Base-by-base conservation (phyloP, 148 eudicot genomes). In the Silene conica region DNA sequence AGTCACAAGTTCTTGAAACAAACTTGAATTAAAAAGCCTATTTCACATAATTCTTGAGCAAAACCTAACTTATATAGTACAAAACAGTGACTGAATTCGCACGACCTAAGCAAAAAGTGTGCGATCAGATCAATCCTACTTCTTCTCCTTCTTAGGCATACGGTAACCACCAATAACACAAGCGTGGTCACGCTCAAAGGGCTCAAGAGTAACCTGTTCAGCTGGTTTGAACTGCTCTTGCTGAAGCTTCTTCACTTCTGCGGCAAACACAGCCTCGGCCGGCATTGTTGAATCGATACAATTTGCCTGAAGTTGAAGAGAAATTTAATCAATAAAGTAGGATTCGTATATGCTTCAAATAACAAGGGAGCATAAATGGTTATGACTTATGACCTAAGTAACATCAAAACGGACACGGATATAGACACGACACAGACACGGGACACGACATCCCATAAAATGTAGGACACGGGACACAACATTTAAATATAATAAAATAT, bases 201-300 rank as follows among this genome's bases (percentile, higher is more conserved):
- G 98, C 73, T 95, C 97, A 0, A 95, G 88, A 22, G 97, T 90
- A 2, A 95, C 96, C 83, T 92, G 97, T 75, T 95, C 97, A 41
- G 80, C 78, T 6, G 96, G 97, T 84, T 92, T 92, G 81, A 92
- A 90, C 81, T 92, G 96, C 55, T 92, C 98, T 20, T 85, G 89
- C 43, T 89, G 96, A 4, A 95, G 82, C 80, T 88, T 92, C 84
- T 88, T 94, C 67, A 94, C 98, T 83, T 92, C 97, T 10, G 87
- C 74, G 18, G 97, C 96, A 85, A 92, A 92, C 18, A 92, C 97
- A 2, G 89, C 87, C 83, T 95, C 99, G 0, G 96, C 97, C 0
- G 99, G 96, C 23, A 83, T 89, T 0, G 97, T 92, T 3, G 99
- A 95, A 76, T 95, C 99, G 9, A 95, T 95, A 80, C 99, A 95